Evolutionary conservation across 2,329 filamentous ascomycete genomes (phyloP), one percentile per base, ranked within the genome.

Genomic region (Torrubiella hemipterigena): DNA sequence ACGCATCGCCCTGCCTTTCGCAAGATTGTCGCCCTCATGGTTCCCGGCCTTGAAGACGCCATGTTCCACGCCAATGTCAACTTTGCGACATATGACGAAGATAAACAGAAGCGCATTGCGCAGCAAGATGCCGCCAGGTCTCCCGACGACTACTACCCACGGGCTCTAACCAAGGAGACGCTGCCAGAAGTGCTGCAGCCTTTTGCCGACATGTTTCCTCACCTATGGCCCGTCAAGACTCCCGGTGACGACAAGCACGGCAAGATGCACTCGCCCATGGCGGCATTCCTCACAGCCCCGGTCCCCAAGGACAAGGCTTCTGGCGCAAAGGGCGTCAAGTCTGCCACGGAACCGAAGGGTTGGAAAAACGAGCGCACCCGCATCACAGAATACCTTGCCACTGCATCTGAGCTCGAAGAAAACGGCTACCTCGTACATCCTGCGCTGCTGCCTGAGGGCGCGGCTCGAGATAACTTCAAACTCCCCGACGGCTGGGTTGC

Each of bases 351-450:
- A 32, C 70, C 74, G 5, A 73, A 72, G 22, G 68, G 67, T 19
- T 87, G 77, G 71, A 71, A 75, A 44, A 76, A 87, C 40, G 72
- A 79, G 49, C 74, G 83, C 31, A 93, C 85, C 1, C 72, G 75
- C n/a, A 78, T 96, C 41, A 86, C 83, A 9, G 71, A 81, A 32
- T 87, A 89, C 38, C 51, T 96, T 11, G 74, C 77, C 17, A 73
- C 73, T 2, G 61, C 73, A 8, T 71, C 82, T 30, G 81, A 95
- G 36, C 68, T 95, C 24, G 62, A 73, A 17, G 81, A 91, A 32
- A 87, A 91, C 45, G 83, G 89, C 33, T 96, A 87, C 48, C 66
- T 80, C 2, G 52, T 93, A 26, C 91, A 98, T 51, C 87, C 87
- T 4, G 79, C 81, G 4, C 68, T 81, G 39, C 77, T 87, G 38